Evolutionary conservation across 2,329 filamentous ascomycete species (phyloP), one percentile per base, ranked within the genome.

Genomic region (Aureobasidium namibiae): DNA sequence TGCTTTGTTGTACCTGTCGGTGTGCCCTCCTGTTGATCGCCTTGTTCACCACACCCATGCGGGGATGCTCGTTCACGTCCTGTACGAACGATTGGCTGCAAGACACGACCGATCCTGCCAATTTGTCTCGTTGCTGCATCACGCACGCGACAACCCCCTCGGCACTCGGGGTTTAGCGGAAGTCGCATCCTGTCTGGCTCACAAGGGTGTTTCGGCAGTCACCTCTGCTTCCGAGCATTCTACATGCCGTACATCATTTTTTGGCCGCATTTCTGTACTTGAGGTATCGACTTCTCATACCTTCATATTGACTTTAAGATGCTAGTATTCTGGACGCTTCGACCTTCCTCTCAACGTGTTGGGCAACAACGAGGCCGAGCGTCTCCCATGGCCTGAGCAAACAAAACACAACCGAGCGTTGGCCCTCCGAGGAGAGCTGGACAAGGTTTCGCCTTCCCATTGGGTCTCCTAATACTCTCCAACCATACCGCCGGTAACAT

Each of bases 41-140:
- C 36, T 41, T 31, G 49, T 53, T 14, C 24, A 11, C 39, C 48
- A 41, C 49, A 33, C 26, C 16, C 11, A 54, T 33, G 38, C 33
- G 50, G 34, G 52, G 39, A 18, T 39, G 34, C 24, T 39, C 34
- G 50, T 56, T 56, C 39, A 21, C 36, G 10, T 24, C 9, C 38
- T 56, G 52, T 39, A 56, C 42, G 23, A 36, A 23, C 36, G 23
- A 56, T 36, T 45, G 52, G 52, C 14, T 16, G 29, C 6, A 44
- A n/a, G 52, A 29, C 18, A 26, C 52, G 52, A 41, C 14, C 39
- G 36, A 31, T 42, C 36, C 38, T 31, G n/a, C 16, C 26, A 54
- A 54, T 54, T 11, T 42, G 42, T 54, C 50, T 42, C 48, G 23
- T 38, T 6, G 52, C 52, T 45, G 52, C 52, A 56, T 56, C 52